Evolutionary conservation across 805 yeast genomes (phyloP).

Genomic region (Saturnispora serradocipensis): DNA sequence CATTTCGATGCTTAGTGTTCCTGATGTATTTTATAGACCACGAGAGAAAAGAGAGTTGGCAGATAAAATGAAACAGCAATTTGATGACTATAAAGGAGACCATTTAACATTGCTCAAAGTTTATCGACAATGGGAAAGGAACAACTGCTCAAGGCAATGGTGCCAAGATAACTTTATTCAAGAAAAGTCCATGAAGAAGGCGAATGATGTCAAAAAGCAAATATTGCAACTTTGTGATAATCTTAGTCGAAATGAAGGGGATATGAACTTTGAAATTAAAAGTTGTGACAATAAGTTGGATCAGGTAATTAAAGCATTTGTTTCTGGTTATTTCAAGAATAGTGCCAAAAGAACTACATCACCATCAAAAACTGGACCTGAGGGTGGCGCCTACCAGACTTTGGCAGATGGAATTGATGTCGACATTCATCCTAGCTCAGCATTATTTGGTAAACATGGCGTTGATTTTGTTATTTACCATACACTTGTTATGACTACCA

Average conservation of each 20-base stretch:
- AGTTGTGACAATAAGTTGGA: conserved; percentile 53
- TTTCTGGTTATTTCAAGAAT: conserved; percentile 61
- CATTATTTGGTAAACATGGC: conserved; percentile 40
- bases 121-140: conserved; percentile 65
- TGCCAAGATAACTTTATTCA: conserved; percentile 76
- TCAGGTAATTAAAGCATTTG: conserved; percentile 48
- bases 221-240: conserved; percentile 46
- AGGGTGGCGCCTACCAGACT: conserved; percentile 44
- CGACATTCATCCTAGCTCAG: conserved; percentile 79
- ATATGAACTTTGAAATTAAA: conserved; percentile 16
- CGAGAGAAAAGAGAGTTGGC: conserved; percentile 67
- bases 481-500: conserved; percentile 69
- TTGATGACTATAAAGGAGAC: conserved; percentile 71
- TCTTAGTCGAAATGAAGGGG: conserved; percentile 24
- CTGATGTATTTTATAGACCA: conserved; percentile 73
- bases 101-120: conserved; percentile 79
- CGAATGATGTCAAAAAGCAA: conserved; percentile 74
- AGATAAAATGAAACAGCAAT: conserved; percentile 63
- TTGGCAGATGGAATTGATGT: conserved; percentile 65
- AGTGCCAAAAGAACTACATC: conserved; percentile 52
- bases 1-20: conserved; percentile 87
- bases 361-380: conserved; percentile 22
- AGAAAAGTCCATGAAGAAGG: conserved; percentile 64
- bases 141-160: conserved; percentile 55
- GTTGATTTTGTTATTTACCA: conserved; percentile 80